Evolutionary conservation across 495 filamentous ascomycete species (phyloP), one percentile per base, ranked within the genome.

Genomic region (Penicillium tannophilum): DNA sequence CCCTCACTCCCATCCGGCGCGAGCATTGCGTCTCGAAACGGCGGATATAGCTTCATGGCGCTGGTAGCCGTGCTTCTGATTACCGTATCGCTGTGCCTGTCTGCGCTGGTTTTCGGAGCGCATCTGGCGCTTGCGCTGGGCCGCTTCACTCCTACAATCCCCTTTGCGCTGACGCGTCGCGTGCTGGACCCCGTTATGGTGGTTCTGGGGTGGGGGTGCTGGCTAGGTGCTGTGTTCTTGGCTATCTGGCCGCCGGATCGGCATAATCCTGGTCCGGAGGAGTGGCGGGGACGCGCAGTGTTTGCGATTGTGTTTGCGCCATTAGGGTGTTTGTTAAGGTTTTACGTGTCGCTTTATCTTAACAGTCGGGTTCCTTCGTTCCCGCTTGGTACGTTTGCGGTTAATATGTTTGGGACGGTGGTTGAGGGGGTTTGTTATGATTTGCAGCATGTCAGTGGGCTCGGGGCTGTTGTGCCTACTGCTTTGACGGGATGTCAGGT

Each of bases 291-390:
- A 8, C 69, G 83, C 11, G 89, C 84, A 0, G 73, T 91, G 4
- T 90, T 96, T 60, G 86, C 93, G 0, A 76, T 94, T 23, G 86
- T 91, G 6, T 96, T 98, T 72, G 90, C 93, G 23, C 94, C 94
- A 3, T 55, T 89, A 0, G 94, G 94, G 0, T 93, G 88, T 62
- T 73, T 96, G 1, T 69, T 81, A 1, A 81, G 94, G 14, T 97
- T 91, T 49, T 76, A 88, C 67, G 69, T 79, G 0, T 90, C 88
- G 3, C 73, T 90, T 30, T 68, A 72, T 42, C 78, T 93, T 8
- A 97, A 97, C 63, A 70, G 80, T 0, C 74, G 84, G n/a, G 58
- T 87, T 2, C 65, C 83, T 4, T 72, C 80, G 0, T 98, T 98
- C 61, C 94, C 94, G 2, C 72, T 97, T 0, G 94, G 94, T 2